Base-by-base conservation (phyloP, 2,329 filamentous ascomycete species). In the Pezicula rhizophila region DNA sequence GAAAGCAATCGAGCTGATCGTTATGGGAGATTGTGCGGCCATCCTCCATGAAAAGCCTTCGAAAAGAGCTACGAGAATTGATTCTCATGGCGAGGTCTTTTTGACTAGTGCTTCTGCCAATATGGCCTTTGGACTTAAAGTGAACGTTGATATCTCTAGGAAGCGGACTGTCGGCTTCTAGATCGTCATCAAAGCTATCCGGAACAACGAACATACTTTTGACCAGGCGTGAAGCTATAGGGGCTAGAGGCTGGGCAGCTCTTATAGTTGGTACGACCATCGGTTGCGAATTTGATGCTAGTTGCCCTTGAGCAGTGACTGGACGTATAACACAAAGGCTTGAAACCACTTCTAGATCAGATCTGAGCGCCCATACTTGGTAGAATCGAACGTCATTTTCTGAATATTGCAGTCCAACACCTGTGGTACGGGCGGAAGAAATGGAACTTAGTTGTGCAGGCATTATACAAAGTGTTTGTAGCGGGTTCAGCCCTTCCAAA, bases 331-430 rank as follows among this genome's bases (percentile, higher is more conserved):
- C 52, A 61, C 66, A 46, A 65, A 67, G 48, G 18, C 68, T 69
- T 45, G 71, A 73, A 33, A 63, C 61, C 14, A 80, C 52, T 35
- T 69, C 66, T 35, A 77, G 62, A 49, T 77, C 65, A 20, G 65
- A 61, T 5, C 61, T 67, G 2, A 80, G 54, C 10, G 67, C 62
- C 46, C 67, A 70, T 12, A 76, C 53, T 51, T 79, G 75, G 46
- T 72, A 77, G 53, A 78, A 76, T 17, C 65, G 64, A 2, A 72
- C 58, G 3, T 62, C 62, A 20, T 65, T 53, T 3, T 64, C 53
- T 8, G 60, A 49, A 45, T 73, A 70, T 11, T 56, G 47, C 14
- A 46, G 18, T 40, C 53, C 58, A 40, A 42, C 46, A 2, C 53
- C 54, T 12, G 38, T 14, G 7, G 39, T 18, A n/a, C 33, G 14